Conservation (phyloP, 257 asterid genomes). For the Penstemon newberryi region DNA sequence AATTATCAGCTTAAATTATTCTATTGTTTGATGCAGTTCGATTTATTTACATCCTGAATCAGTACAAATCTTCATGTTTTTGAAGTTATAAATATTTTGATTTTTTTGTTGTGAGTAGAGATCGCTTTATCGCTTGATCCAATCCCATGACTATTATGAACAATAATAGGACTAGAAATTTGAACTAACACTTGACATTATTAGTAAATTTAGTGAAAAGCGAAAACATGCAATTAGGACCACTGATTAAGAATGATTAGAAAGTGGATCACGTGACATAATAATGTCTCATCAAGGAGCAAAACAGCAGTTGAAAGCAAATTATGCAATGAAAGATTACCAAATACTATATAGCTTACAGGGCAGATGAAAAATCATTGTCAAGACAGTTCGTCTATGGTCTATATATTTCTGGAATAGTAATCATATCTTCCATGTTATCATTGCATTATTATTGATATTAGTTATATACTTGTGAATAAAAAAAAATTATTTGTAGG, state of each 20-base stretch:
- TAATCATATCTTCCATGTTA: background rate
- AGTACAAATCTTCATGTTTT: too few relatives aligned
- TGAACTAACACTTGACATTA: background rate
- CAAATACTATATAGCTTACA: slow-evolving; percentile 4
- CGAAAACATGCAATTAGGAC: background rate
- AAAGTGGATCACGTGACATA: background rate
- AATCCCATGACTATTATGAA: background rate
- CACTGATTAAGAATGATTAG: background rate
- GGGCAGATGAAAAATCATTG: slow-evolving; percentile 28
- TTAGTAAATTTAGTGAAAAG: background rate
- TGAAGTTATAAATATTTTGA: background rate
- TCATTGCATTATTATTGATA: slow-evolving; percentile 20
- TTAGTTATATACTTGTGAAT: background rate
- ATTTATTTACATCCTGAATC: too few relatives aligned
- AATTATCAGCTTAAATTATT: too few relatives aligned
- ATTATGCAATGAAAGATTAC: slow-evolving; percentile 6
- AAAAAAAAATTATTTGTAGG: background rate
- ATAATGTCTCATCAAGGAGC: background rate
- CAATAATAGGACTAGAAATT: background rate
- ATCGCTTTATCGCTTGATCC: too few relatives aligned
- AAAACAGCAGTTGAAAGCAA: slow-evolving; percentile 3
- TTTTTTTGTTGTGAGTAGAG: background rate
- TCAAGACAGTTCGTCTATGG: background rate
- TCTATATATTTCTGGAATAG: background rate
- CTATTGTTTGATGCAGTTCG: too few relatives aligned